Percentiles rank a stretch among this genome's conserved stretches.
phyloP scores from a whole-genome alignment of 352 stramenopile genomes.

The Phytophthora tentaculata region DNA sequence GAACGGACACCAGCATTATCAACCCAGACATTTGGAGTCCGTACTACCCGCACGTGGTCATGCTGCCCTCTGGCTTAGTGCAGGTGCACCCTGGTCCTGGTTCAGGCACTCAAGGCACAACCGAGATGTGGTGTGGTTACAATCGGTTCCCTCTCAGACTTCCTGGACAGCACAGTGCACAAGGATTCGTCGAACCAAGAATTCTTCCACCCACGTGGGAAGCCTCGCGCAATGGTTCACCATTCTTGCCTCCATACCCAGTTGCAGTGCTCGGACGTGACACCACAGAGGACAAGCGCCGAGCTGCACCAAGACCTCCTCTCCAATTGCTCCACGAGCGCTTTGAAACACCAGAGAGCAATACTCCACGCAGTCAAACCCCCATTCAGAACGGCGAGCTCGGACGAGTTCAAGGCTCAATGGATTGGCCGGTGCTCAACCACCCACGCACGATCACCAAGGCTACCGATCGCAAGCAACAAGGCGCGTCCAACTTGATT shows the following conservation, averaged over 20 bases:
- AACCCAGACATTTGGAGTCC: constrained; percentile 48
- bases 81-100: constrained; percentile 42
- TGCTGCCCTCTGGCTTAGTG: constrained; percentile 61
- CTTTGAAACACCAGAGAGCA: constrained; percentile 27
- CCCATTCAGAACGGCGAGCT: constrained; percentile 18
- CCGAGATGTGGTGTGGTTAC: constrained; percentile 51
- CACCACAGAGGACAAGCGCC: constrained; percentile 40
- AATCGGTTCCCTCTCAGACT: constrained; percentile 53
- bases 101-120: constrained; percentile 18
- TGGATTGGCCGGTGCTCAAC: constrained; percentile 22
- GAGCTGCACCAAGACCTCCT: constrained; percentile 26
- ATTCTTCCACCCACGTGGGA: constrained; percentile 76
- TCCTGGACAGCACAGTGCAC: neutral
- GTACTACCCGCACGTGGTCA: constrained; percentile 62
- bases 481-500: constrained; percentile 21
- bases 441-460: neutral
- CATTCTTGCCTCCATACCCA: constrained; percentile 68
- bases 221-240: constrained; percentile 39
- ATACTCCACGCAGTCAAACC: constrained; percentile 9
- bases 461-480: constrained; percentile 19
- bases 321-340: constrained; percentile 21
- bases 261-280: constrained; percentile 47
- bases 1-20: constrained; percentile 6
- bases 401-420: constrained; percentile 25
- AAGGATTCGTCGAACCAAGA: constrained; percentile 15